Base-by-base conservation (phyloP, 768 basidiomycete genomes). In the Leucocoprinus sp. region DNA sequence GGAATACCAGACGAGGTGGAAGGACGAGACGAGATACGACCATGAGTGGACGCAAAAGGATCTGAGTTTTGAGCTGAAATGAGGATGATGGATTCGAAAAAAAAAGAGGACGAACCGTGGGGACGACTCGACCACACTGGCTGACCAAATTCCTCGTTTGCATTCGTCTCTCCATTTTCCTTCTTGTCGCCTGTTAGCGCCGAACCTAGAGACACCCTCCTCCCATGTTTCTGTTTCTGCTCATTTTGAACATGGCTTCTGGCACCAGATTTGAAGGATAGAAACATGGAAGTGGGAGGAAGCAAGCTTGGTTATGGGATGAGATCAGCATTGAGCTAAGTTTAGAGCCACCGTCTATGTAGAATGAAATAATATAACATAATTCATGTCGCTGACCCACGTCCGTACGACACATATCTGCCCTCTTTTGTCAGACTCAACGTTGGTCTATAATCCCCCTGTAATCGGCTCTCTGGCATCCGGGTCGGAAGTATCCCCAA, bases 401-500 rank as follows among this genome's bases (percentile, higher is more conserved):
- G 43, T 23, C 45, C 45, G 34, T 47, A 47, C 22, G 45, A 29
- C 38, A 47, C 39, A 34, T 47, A 47, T 26, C 40, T 47, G 14
- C 45, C 45, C 11, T 47, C 45, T 14, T 29, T 37, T n/a, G 45
- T 40, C 38, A 47, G 27, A 18, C 26, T 47, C 29, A 39, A 22
- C 37, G 37, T 39, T 18, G 27, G 45, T 27, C 45, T 22, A 23
- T 47, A 47, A 22, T 47, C 45, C 14, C 45, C 45, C 38, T 40
- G 37, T 29, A 47, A 31, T 31, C 45, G 14, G 37, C 45, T 47
- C 27, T 47, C 38, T 15, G 45, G 38, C 38, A 47, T 33, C 31
- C 45, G 37, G 5, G 37, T 28, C 6, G 67, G 63, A 18, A 64
- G 50, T 14, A 81, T 61, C 0, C 76, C 80, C 50, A 90, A 60